Evolutionary conservation across 2,329 filamentous ascomycete species (phyloP), one percentile per base, ranked within the genome.

Genomic region (Biscogniauxia marginata): DNA sequence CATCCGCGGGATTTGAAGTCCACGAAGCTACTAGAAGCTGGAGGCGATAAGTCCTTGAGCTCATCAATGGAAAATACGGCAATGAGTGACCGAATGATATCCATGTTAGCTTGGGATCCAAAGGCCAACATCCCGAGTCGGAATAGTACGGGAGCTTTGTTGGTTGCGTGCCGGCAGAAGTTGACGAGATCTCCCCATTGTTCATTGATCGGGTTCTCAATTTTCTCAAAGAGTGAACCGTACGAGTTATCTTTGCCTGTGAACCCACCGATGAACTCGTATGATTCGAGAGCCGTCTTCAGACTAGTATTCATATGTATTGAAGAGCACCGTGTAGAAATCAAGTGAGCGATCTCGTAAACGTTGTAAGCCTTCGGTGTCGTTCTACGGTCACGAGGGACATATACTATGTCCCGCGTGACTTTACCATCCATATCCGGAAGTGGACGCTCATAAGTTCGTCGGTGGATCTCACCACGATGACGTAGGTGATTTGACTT

Each of bases 201-300:
- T 44, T 67, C 65, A 24, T 55, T 52, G n/a, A 71, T 57, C 24
- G 62, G 58, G 13, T 65, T 64, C 30, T 70, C 68, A 6, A 69
- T 67, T 55, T 67, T 60, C 25, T 49, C 61, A 21, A 60, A 59
- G 0, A 72, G 71, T 54, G 56, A 57, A 6, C 49, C 16, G 25
- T 46, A 20, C 23, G 43, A 52, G 23, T 2, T 49, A 19, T 18
- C 2, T 1, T 46, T 66, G 49, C 11, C 54, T 34, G 21, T 49
- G 30, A 60, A 69, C 24, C 76, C 76, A 70, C 48, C 56, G 16
- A 55, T 74, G 46, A 56, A 55, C 55, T 63, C 68, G 62, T 67
- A 75, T 1, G 58, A 59, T 21, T 65, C 62, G 8, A 68, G 58
- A 48, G 62, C 47, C 1, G 43, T n/a, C n/a, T n/a, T 24, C 2